Conservation (phyloP, 225 moss, liverwort and hornwort species). For the Sphagnum tenellum region DNA sequence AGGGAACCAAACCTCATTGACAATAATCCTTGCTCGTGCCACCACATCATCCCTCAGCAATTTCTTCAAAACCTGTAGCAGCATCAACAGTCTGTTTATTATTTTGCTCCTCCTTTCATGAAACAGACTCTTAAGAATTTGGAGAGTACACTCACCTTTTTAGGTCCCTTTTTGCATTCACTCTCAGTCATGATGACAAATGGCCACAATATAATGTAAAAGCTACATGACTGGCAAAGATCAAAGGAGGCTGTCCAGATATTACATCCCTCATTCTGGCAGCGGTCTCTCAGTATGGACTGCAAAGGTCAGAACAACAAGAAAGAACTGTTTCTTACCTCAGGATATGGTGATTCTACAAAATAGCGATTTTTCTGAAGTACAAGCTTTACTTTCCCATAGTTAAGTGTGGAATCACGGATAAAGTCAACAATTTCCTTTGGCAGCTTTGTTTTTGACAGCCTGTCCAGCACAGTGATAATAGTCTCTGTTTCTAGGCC, state of each 20-base stretch:
- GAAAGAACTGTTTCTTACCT: slow-evolving; percentile 26
- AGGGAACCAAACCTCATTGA: slow-evolving; percentile 33
- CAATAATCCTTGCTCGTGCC: slow-evolving; percentile 55
- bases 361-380: slow-evolving; percentile 96
- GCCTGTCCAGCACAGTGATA: slow-evolving; percentile 75
- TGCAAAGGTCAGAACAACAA: too few species aligned
- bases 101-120: too few species aligned
- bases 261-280: too few species aligned
- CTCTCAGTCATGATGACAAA: too few species aligned
- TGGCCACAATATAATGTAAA: too few species aligned
- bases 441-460: slow-evolving; percentile 86
- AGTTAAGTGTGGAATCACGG: slow-evolving; percentile 79
- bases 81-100: not conserved
- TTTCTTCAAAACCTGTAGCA: slow-evolving; percentile 56
- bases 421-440: slow-evolving; percentile 75
- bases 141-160: too few species aligned
- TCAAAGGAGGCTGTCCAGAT: too few species aligned
- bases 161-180: too few species aligned
- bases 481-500: slow-evolving; percentile 96
- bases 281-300: too few species aligned
- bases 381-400: slow-evolving; percentile 94
- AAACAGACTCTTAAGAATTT: too few species aligned
- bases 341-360: slow-evolving; percentile 88
- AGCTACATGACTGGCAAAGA: too few species aligned
- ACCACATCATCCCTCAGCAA: slow-evolving; percentile 73